Percentiles rank a stretch among this genome's conserved stretches.
Evolutionary conservation across 768 basidiomycete genomes (phyloP).

Genomic region (Mycena leptocephala): DNA sequence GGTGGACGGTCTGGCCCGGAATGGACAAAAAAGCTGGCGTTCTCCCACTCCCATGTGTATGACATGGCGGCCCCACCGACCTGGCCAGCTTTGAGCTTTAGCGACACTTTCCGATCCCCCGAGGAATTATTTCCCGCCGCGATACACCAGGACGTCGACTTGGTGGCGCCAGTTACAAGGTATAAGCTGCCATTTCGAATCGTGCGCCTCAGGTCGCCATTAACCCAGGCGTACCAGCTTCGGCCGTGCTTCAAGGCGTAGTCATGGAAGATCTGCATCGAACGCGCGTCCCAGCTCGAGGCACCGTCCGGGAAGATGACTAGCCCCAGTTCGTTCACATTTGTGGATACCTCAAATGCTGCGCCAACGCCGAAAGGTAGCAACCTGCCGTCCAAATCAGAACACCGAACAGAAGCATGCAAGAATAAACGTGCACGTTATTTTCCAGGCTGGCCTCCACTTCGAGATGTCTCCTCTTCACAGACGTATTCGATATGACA

Average conservation of each 20-base stretch:
- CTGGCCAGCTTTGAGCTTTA: neutral
- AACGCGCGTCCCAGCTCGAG: neutral
- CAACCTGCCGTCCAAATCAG: too few species aligned
- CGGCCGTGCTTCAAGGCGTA: neutral
- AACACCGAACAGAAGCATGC: too few species aligned
- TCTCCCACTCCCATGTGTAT: neutral
- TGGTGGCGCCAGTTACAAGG: neutral
- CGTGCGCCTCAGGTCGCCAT: neutral
- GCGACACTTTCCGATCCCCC: neutral
- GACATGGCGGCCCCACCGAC: neutral
- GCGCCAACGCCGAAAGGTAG: neutral
- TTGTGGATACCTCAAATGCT: neutral
- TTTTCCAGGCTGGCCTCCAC: too few species aligned
- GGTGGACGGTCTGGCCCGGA: neutral
- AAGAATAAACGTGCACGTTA: too few species aligned
- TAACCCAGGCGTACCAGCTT: neutral
- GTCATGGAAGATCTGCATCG: neutral
- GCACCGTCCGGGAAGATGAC: neutral
- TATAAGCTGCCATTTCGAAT: neutral
- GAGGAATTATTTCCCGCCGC: neutral
- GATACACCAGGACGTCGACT: too few species aligned
- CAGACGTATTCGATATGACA: too few species aligned
- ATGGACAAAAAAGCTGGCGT: neutral
- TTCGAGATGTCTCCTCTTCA: too few species aligned
- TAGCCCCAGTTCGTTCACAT: neutral